Base-by-base conservation (phyloP, 2,329 filamentous ascomycete genomes). In the Rutstroemia sydowiana region DNA sequence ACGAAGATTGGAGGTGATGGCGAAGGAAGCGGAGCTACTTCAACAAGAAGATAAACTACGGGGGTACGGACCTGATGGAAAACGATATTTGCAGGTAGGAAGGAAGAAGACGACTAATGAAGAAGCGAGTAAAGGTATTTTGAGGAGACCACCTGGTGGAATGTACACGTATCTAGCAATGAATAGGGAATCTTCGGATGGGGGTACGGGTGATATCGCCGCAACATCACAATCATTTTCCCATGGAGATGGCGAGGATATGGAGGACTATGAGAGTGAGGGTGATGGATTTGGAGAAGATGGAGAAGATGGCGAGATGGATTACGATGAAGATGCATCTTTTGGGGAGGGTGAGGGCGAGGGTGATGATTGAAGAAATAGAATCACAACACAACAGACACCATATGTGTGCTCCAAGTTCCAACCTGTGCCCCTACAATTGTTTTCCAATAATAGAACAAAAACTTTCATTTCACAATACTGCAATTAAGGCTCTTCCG, bases 1-100 rank as follows among this genome's bases (percentile, higher is more conserved):
- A 46, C 47, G 49, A 31, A 55, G 54, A 14, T 42, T 64, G 28
- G 46, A 47, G 41, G 54, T 57, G 30, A 63, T 64, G 54, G 55
- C 60, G 36, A 44, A 45, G 23, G 55, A 58, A 30, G 56, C 56
- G 43, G 39, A 54, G 18, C 40, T 52, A 23, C 45, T 50, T 28
- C 37, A 31, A 18, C 37, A 51, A 16, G 26, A 42, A 26, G 39
- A 54, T 16, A 52, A 45, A 5, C 11, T 40, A 5, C 51, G 48
- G 21, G 49, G 37, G 5, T 32, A 43, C 21, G 50, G 43, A 21
- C 39, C 31, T 32, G 49, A 40, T 34, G 45, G 47, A 11, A 47
- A 40, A 32, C 28, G 36, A 13, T 44, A 34, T 10, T 45, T 30
- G 32, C 40, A 34, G n/a, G 21, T 46, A 11, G 51, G 51, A n/a